These are phyloP conservation scores for Macrophomina pseudophaseolina DNA, from an alignment of 2,329 filamentous ascomycete species.

Conservation along the genomic window DNA sequence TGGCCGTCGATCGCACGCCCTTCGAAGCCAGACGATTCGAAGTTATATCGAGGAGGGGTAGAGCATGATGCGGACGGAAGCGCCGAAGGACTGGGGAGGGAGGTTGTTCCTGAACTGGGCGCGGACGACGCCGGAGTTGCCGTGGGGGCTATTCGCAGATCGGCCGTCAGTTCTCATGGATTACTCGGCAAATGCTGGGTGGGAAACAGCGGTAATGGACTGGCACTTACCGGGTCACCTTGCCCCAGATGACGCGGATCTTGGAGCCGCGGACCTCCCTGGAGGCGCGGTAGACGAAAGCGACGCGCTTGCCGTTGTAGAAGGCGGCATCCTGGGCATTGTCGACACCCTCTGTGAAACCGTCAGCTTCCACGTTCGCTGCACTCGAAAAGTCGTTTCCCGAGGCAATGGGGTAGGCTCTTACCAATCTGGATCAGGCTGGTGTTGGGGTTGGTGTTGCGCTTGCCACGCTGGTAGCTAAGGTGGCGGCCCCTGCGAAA, in stretches of 20 bases:
- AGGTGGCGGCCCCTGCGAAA: conserved; percentile 83
- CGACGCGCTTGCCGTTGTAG: conserved; percentile 97
- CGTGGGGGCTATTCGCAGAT: conserved; percentile 49
- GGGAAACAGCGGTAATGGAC: not conserved
- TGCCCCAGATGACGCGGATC: conserved; percentile 96
- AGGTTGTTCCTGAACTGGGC: conserved; percentile 95
- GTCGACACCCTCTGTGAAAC: conserved; percentile 66
- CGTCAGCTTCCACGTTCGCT: no score
- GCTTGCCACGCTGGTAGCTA: conserved; percentile 93
- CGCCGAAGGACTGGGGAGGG: conserved; percentile 73
- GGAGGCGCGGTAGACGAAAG: conserved; percentile 93
- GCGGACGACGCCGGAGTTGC: conserved; percentile 95
- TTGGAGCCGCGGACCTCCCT: conserved; percentile 94
- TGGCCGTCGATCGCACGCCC: not conserved
- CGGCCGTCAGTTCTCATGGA: not conserved
- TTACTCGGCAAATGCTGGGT: not conserved
- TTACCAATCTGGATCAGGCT: conserved; percentile 91
- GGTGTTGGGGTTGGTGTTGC: conserved; percentile 57
- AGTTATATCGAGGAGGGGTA: conserved; percentile 62
- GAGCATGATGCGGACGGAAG: conserved; percentile 91
- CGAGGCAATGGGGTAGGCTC: conserved; percentile 46
- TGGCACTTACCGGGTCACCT: conserved; percentile 71
- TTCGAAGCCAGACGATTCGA: not conserved
- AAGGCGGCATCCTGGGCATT: conserved; percentile 86
- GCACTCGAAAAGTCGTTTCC: no score